Percentiles rank a stretch among this genome's conserved stretches.
Conservation (phyloP, 2,329 filamentous ascomycete genomes). For the Shiraia sp. region DNA sequence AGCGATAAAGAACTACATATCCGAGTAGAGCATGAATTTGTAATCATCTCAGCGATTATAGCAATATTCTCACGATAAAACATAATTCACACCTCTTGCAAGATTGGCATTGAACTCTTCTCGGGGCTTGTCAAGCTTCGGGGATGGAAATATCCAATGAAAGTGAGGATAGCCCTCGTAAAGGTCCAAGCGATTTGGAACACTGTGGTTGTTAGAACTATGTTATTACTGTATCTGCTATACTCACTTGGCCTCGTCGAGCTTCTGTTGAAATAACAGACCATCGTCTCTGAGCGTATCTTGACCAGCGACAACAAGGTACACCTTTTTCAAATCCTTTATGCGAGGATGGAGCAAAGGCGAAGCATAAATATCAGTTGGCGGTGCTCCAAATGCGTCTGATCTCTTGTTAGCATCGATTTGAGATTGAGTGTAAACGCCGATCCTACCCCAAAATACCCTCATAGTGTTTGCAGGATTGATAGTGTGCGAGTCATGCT, state of each 20-base stretch:
- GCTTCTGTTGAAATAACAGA: constrained; percentile 34
- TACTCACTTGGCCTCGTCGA: constrained; percentile 31
- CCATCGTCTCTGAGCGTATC: constrained; percentile 45
- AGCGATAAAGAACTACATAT: no score
- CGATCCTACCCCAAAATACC: constrained; percentile 35
- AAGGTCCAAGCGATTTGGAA: constrained; percentile 34
- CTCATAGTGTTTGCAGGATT: constrained; percentile 42
- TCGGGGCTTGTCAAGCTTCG: constrained; percentile 27
- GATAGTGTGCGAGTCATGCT: constrained; percentile 44
- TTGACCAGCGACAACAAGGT: constrained; percentile 33
- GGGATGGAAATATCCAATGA: constrained; percentile 42
- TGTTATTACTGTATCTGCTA: constrained; percentile 11
- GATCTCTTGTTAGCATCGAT: constrained; percentile 25
- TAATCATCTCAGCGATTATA: no score
- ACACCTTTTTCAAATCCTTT: constrained; percentile 36
- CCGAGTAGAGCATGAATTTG: no score
- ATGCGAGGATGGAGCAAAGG: constrained; percentile 35
- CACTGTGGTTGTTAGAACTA: no score
- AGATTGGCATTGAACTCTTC: constrained; percentile 29
- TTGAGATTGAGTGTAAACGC: constrained; percentile 18
- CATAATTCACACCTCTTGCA: constrained; percentile 26
- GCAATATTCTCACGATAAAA: constrained; percentile 13
- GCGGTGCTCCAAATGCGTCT: constrained; percentile 37
- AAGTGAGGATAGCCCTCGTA: constrained; percentile 45
- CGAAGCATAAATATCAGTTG: constrained; percentile 38